Evolutionary conservation across 2,329 filamentous ascomycete genomes (phyloP).

Genomic region (Cucurbitaria berberidis): DNA sequence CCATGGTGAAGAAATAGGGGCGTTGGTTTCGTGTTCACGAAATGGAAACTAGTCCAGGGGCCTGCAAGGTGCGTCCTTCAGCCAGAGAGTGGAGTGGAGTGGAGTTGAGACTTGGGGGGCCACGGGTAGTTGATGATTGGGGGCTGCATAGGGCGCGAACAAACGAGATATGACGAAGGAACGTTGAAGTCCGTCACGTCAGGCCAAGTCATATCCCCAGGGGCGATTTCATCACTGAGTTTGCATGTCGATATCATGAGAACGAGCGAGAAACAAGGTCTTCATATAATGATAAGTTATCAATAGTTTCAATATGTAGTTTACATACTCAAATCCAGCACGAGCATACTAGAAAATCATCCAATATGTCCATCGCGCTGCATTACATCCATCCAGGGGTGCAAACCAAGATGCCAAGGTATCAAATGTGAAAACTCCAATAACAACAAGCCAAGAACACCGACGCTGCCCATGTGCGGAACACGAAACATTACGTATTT

Average conservation of each 20-base stretch:
- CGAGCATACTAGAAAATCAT: neutral
- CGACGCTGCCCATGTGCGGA: constrained; percentile 10
- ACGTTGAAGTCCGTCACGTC: neutral
- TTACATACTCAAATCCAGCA: neutral
- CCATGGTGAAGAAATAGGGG: neutral
- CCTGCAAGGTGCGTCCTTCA: neutral
- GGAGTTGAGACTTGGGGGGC: neutral
- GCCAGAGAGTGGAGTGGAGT: neutral
- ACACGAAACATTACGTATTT: neutral
- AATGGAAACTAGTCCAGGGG: neutral
- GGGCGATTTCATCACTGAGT: too few relatives aligned
- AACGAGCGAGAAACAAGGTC: neutral
- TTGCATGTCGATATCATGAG: too few relatives aligned
- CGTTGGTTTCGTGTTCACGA: neutral
- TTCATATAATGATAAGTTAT: neutral
- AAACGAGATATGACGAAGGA: neutral
- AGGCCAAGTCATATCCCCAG: too few relatives aligned
- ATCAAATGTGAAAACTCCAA: constrained; percentile 8
- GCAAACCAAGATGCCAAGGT: constrained; percentile 1
- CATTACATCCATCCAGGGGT: neutral
- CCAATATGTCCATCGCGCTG: constrained; percentile 5
- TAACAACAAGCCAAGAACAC: constrained; percentile 19
- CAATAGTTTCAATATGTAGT: neutral
- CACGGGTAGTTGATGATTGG: neutral
- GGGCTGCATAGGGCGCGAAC: too few relatives aligned